Percentiles rank a stretch among this genome's conserved stretches.
Conservation (phyloP, 495 filamentous ascomycete genomes). For the Penicillium goetzii region DNA sequence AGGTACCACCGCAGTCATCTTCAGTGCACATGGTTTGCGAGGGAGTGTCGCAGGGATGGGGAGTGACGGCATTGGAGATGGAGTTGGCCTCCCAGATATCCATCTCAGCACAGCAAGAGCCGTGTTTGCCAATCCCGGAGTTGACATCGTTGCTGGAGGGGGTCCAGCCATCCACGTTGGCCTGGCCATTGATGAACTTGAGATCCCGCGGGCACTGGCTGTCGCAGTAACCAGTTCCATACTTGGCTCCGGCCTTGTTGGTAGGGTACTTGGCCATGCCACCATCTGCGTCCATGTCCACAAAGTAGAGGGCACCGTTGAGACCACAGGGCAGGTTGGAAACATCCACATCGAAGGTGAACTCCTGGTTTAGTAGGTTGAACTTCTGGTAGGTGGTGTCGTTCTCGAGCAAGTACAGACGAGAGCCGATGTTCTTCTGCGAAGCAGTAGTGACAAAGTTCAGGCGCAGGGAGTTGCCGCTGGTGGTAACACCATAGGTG, state of each 20-base stretch:
- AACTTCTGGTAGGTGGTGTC: slow-evolving; percentile 62
- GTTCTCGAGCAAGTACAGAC: slow-evolving; percentile 62
- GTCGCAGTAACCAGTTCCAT: slow-evolving; percentile 80
- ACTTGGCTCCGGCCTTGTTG: slow-evolving; percentile 71
- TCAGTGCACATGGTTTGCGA: slow-evolving; percentile 62
- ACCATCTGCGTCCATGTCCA: slow-evolving; percentile 66
- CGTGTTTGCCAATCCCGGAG: slow-evolving; percentile 60
- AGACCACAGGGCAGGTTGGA: slow-evolving; percentile 68
- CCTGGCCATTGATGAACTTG: slow-evolving; percentile 70
- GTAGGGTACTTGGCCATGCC: slow-evolving; percentile 52
- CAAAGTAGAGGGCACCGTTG: slow-evolving; percentile 74
- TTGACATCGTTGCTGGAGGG: slow-evolving; percentile 62
- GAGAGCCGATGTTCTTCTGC: slow-evolving; percentile 56
- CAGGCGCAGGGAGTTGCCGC: slow-evolving; percentile 57
- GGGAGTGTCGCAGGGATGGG: slow-evolving; percentile 64
- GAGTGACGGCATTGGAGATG: slow-evolving; percentile 59
- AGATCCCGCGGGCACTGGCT: slow-evolving; percentile 68
- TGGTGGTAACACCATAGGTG: slow-evolving; percentile 60
- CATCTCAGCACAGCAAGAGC: slow-evolving; percentile 75
- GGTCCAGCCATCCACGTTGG: slow-evolving; percentile 63
- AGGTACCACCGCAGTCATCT: slow-evolving; percentile 56
- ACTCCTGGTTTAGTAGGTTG: slow-evolving; percentile 62
- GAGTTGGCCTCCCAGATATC: slow-evolving; percentile 75
- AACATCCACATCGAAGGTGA: slow-evolving; percentile 71
- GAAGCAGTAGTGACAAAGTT: slow-evolving; percentile 54